phyloP scores from a whole-genome alignment of 805 yeast genomes.

The Kazachstania martiniae region DNA sequence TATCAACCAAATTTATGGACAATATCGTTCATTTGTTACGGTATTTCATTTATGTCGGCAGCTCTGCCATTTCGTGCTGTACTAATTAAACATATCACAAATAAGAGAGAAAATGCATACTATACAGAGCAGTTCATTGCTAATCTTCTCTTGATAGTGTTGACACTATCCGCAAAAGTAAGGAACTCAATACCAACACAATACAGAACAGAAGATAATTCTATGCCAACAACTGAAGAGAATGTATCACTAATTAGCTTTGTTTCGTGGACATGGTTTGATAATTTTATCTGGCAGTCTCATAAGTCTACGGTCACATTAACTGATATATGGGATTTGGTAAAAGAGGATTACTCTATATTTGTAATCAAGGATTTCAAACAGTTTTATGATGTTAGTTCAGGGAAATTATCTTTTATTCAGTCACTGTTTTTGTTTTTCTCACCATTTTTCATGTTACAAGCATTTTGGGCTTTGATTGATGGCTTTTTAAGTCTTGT shows the following conservation, averaged over 20 bases:
- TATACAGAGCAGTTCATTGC: neutral
- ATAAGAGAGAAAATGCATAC: neutral
- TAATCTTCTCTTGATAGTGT: neutral
- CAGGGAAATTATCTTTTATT: slow-evolving; percentile 39
- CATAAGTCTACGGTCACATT: slow-evolving; percentile 39
- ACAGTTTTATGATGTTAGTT: slow-evolving; percentile 18
- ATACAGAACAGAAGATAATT: slow-evolving; percentile 36
- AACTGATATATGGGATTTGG: slow-evolving; percentile 68
- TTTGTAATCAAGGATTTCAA: slow-evolving; percentile 53
- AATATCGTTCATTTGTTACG: neutral
- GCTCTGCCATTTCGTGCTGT: neutral
- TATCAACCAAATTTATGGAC: neutral
- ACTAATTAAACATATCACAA: neutral
- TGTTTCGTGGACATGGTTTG: slow-evolving; percentile 60
- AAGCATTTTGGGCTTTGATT: slow-evolving; percentile 53
- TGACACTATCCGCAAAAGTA: neutral
- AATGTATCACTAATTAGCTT: slow-evolving; percentile 45
- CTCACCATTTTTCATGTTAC: slow-evolving; percentile 43
- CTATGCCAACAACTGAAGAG: slow-evolving; percentile 60
- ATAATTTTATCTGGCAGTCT: slow-evolving; percentile 52
- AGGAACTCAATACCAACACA: slow-evolving; percentile 8
- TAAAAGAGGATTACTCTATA: slow-evolving; percentile 64
- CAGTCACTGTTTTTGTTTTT: slow-evolving; percentile 48
- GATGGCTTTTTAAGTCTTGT: slow-evolving; percentile 55
- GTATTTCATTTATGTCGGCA: neutral